Evolutionary conservation across 2,329 filamentous ascomycete species (phyloP), one percentile per base, ranked within the genome.

Genomic region (Boeremia lycopersici): DNA sequence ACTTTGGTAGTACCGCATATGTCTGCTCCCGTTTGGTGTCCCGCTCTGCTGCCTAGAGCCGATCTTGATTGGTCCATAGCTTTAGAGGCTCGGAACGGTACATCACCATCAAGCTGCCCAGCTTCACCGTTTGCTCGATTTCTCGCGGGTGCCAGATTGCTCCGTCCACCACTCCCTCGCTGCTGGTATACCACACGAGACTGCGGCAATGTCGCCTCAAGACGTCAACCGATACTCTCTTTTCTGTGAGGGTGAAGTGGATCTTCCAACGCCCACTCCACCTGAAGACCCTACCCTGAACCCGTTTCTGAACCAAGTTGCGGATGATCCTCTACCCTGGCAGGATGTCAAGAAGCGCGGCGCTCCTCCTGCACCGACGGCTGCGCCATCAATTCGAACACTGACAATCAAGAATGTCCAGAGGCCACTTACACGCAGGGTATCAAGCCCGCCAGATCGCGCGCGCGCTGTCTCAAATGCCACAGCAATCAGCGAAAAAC

Each of bases 151-250:
- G n/a, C 17, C 19, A 43, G 29, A 8, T 28, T 4, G 5, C n/a
- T 35, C 15, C 8, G 4, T 19, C 35, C 26, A 35, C 31, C 12
- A n/a, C 15, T 30, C 10, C 3, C 11, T 13, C 7, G 19, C 11
- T 26, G 30, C 30, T 10, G n/a, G 12, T 19, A n/a, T 26, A 15
- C 25, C 29, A 13, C 15, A 28, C 19, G 10, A 33, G 19, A 8
- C 29, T 17, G 11, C 30, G 39, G 35, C 7, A 2, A 70, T 71
- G 68, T 56, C 53, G 17, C 35, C 54, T 19, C 40, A 56, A 25
- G 36, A 42, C 30, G 31, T 45, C 30, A 72, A 72, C 29, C 67
- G 69, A 19, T 72, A 65, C 45, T 63, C 67, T 26, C 50, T 70
- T 11, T 65, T 70, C 29, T 43, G 50, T 7, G 60, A 61, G 2